phyloP scores from a whole-genome alignment of 1,139 yeast species.

The Pichia sp. region DNA sequence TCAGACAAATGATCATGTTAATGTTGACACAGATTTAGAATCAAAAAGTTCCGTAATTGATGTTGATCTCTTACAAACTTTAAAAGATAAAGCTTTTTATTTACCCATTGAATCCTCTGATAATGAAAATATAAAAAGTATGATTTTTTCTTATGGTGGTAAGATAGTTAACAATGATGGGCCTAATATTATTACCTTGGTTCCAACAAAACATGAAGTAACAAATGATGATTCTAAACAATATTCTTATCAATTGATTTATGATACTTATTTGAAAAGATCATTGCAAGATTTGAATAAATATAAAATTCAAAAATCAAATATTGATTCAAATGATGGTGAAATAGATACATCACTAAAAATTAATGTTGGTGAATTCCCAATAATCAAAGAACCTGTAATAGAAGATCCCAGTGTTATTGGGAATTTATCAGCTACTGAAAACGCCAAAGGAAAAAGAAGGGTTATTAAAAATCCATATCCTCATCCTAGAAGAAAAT shows the following conservation, averaged over 20 bases:
- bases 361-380: slow-evolving; percentile 23
- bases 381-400: slow-evolving; percentile 1
- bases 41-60: neutral
- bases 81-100: slow-evolving; percentile 17
- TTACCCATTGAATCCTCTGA: slow-evolving; percentile 17
- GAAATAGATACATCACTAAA: slow-evolving; percentile 6
- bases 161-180: slow-evolving; percentile 8
- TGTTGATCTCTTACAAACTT: neutral
- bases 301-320: slow-evolving; percentile 15
- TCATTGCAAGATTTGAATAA: slow-evolving; percentile 15
- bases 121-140: slow-evolving; percentile 17
- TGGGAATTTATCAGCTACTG: neutral
- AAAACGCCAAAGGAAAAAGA: slow-evolving; percentile 2
- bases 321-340: neutral
- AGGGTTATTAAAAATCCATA: slow-evolving; percentile 2
- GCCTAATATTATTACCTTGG: slow-evolving; percentile 15
- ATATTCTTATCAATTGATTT: slow-evolving; percentile 21
- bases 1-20: neutral
- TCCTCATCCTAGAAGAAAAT: slow-evolving; percentile 15
- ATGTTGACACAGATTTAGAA: neutral
- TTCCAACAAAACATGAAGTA: slow-evolving; percentile 17
- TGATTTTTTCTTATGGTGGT: slow-evolving; percentile 24
- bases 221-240: slow-evolving; percentile 14
- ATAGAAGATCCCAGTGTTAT: too few relatives aligned
- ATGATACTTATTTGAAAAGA: slow-evolving; percentile 18